A percentile compares a stretch with the other conserved stretches of the same genome.
Conservation (phyloP, 2,329 filamentous ascomycete species). For the Magnaporthales sp. region DNA sequence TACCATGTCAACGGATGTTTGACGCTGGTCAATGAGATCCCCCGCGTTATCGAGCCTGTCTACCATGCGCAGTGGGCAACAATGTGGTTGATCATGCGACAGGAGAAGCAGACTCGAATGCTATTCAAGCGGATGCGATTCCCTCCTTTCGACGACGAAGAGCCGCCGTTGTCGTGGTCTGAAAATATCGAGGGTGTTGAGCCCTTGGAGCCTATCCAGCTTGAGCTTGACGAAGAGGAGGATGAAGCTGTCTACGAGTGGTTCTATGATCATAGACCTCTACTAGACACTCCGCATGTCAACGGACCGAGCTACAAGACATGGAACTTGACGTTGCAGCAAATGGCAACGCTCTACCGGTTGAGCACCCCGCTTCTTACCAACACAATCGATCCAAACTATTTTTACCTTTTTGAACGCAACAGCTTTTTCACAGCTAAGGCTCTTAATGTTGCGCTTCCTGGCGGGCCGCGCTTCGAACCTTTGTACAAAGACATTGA, state of each 20-base stretch:
- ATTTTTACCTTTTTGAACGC: constrained; percentile 94
- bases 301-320: constrained; percentile 95
- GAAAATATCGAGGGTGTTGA: constrained; percentile 99
- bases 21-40: constrained; percentile 93
- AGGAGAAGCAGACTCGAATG: constrained; percentile 91
- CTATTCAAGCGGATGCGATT: constrained; percentile 99
- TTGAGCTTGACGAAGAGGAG: constrained; percentile 93
- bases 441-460: constrained; percentile 91
- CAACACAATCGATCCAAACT: constrained; percentile 91
- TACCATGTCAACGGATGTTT: constrained; percentile 98
- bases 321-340: constrained; percentile 87
- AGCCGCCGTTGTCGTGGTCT: constrained; percentile 93
- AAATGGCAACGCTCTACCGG: constrained; percentile 94
- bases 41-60: constrained; percentile 92
- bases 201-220: constrained; percentile 92
- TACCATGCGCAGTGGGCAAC: constrained; percentile 99
- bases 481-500: constrained; percentile 98
- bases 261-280: constrained; percentile 92
- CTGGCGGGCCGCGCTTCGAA: constrained; percentile 94
- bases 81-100: constrained; percentile 98
- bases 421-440: constrained; percentile 95
- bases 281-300: constrained; percentile 85
- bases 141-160: constrained; percentile 96
- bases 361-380: constrained; percentile 85
- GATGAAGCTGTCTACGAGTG: constrained; percentile 88